These are phyloP conservation scores for Schwanniomyces sp. DNA, from an alignment of 805 yeast genomes.

Conservation along the genomic window DNA sequence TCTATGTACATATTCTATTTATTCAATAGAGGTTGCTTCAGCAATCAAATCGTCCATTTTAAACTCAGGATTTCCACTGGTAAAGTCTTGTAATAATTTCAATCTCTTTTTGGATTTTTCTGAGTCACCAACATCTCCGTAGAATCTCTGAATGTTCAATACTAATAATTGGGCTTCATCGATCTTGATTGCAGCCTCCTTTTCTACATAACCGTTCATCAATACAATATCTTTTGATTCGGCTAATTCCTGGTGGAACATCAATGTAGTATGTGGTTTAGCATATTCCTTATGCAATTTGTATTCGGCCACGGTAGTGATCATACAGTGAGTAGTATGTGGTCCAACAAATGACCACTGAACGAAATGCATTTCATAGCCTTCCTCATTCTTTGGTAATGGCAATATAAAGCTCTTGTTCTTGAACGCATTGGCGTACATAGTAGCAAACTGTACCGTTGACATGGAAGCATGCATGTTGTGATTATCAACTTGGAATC, in stretches of 20 bases:
- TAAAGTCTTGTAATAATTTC: conserved; percentile 64
- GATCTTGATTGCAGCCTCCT: conserved; percentile 62
- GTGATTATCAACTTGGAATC: conserved; percentile 63
- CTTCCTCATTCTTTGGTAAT: conserved; percentile 58
- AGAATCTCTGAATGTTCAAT: conserved; percentile 77
- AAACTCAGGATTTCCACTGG: conserved; percentile 65
- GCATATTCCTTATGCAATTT: conserved; percentile 90
- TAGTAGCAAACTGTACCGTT: conserved; percentile 55
- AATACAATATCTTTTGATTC: conserved; percentile 62
- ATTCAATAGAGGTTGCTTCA: conserved; percentile 73
- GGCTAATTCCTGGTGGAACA: conserved; percentile 78
- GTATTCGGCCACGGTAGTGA: conserved; percentile 89
- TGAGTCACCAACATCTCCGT: conserved; percentile 59
- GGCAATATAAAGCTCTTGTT: conserved; percentile 90
- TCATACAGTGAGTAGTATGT: conserved; percentile 79
- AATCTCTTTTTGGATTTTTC: conserved; percentile 48
- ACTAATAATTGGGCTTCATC: conserved; percentile 79
- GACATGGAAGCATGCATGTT: conserved; percentile 67
- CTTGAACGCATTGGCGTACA: conserved; percentile 64
- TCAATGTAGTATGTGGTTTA: conserved; percentile 89
- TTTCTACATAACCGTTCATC: conserved; percentile 84
- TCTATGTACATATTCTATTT: conserved; percentile 3
- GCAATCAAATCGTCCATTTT: conserved; percentile 64
- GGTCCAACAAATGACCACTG: conserved; percentile 93
- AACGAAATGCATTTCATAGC: conserved; percentile 81